phyloP scores from a whole-genome alignment of 345 rosid species.

The Carallia pectinifolia region DNA sequence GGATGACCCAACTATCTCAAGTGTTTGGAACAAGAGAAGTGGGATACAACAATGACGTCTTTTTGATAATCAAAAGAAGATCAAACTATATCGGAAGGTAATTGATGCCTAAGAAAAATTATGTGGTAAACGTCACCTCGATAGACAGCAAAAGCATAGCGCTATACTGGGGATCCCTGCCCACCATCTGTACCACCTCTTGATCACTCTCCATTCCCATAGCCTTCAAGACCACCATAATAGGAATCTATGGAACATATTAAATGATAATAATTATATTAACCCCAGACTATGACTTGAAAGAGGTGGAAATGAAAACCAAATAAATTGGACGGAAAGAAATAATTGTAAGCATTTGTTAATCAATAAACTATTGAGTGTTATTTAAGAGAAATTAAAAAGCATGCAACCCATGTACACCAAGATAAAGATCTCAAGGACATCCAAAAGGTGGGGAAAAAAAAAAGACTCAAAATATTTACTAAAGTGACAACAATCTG shows the following conservation, averaged over 20 bases:
- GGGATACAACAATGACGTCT: too few relatives aligned
- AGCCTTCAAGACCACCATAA: constrained; percentile 83
- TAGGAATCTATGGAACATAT: constrained; percentile 52
- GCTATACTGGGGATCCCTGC: constrained; percentile 88
- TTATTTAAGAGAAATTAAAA: neutral
- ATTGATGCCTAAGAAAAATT: neutral
- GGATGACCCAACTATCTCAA: neutral
- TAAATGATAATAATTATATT: neutral
- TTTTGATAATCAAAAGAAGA: neutral
- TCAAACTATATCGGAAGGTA: constrained; percentile 2
- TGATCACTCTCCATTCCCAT: constrained; percentile 99
- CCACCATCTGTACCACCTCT: constrained; percentile 93
- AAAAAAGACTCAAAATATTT: too few relatives aligned
- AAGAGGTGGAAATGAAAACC: neutral
- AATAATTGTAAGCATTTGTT: neutral
- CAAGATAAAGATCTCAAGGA: neutral
- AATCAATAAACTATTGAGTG: too few relatives aligned
- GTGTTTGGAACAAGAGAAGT: neutral
- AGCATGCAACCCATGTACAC: neutral
- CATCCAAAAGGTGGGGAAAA: neutral
- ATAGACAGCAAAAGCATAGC: constrained; percentile 77
- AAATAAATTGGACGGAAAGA: neutral
- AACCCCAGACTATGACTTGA: constrained; percentile 1
- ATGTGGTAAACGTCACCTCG: constrained; percentile 49
- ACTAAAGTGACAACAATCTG: neutral